Base-by-base conservation (phyloP, 768 basidiomycete genomes). In the Trametes villosa region DNA sequence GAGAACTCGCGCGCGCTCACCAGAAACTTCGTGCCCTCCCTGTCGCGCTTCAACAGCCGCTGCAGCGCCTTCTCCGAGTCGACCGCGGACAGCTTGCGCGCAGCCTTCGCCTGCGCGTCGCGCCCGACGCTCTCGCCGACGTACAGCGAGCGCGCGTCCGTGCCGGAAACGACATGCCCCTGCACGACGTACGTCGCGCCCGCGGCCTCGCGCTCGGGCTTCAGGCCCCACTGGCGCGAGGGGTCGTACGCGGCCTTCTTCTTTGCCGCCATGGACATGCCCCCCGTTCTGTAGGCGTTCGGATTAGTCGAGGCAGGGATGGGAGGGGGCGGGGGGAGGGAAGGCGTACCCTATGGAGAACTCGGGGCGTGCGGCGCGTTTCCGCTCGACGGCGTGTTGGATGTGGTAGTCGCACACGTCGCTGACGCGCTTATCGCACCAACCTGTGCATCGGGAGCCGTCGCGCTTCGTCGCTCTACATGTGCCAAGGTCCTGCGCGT, bases 371-470 rank as follows among this genome's bases (percentile, higher is more conserved):
- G 83, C 84, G 0, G 90, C 88, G 9, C 94, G 81, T 17, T 83
- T 79, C 22, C 86, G 77, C 72, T 92, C 81, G 4, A 98, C 85
- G 0, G 95, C 92, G 24, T 82, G 81, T 62, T 93, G 88, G 40
- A 98, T 73, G 75, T 99, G 97, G 74, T 85, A 99, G 42, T 98
- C 96, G 73, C 97, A 99, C 3, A 91, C 87, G 20, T 91, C 88
- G 71, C 86, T 82, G 67, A 91, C 82, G 29, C 94, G 87, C 65
- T 88, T 93, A 75, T 99, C 96, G 50, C 87, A 92, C 96, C 96
- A 98, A 54, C 86, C 83, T 9, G 86, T 86, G 66, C 97, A 98
- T 2, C 79, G 67, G 51, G 88, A 88, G 1, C 94, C 94, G 59
- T 96, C 94, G 53, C 83, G 82, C 70, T 89, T 91, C 45, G 79